Base-by-base conservation (phyloP, 2,329 filamentous ascomycete genomes). In the Taxawa tesnikishii region DNA sequence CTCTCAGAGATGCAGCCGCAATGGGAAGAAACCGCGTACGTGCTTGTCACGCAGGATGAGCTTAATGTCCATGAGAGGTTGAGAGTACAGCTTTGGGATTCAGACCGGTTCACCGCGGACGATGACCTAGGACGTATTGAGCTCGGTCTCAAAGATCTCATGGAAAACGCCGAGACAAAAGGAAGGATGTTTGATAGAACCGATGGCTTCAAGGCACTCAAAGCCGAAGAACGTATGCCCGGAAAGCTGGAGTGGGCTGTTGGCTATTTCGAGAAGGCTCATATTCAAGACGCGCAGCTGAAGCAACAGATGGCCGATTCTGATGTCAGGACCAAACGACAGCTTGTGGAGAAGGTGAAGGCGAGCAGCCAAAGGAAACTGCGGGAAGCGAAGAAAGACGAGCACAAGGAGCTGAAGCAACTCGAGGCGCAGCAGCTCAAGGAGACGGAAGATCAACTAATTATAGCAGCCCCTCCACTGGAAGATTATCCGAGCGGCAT, bases 41-140 rank as follows among this genome's bases (percentile, higher is more conserved):
- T 84, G n/a, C 58, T 82, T 2, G 77, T 84, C 2, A 75, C 76
- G 0, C 66, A 74, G 0, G 73, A 82, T 40, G 79, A 84, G 48
- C 53, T 84, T 8, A 79, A 84, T 38, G 78, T 81, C 0, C 69
- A 76, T 14, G 79, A 83, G 53, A 73, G 70, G 19, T 50, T 85
- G 7, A 68, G 78, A 3, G 47, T 84, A 2, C 78, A 83, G 46
- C 60, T 84, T 0, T 85, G 79, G 79, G 80, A 85, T 43, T 81
- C 76, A 2, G 80, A 84, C 49, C 73, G 74, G 26, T 67, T 72
- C 31, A 78, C 73, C 2, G 79, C 79, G 2, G 79, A 84, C 46
- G 79, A 84, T 43, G 79, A 84, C 44, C 61, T 84, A 2, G 79
- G 80, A 11, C 68, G 79, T 11, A 79, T 83, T 10, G 79, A 83